phyloP scores from a whole-genome alignment of 305 asterid genomes.

The Petunia hybrid region DNA sequence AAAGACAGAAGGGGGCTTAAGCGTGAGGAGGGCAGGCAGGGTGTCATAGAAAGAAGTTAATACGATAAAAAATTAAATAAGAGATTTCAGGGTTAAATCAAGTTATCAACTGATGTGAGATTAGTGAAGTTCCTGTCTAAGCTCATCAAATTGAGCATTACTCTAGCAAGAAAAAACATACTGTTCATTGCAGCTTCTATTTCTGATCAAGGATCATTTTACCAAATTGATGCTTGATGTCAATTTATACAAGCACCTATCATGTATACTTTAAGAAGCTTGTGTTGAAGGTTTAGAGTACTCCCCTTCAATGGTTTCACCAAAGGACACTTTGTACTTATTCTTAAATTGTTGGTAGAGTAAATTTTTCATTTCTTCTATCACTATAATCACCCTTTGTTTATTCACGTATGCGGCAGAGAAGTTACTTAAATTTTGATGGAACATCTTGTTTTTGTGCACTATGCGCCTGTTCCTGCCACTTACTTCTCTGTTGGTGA shows the following conservation, averaged over 20 bases:
- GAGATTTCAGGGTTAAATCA: neutral
- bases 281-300: neutral
- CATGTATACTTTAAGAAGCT: conserved; percentile 21
- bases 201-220: neutral
- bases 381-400: conserved; percentile 2
- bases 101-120: neutral
- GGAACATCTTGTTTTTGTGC: conserved; percentile 8
- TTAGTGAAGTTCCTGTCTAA: neutral
- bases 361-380: conserved; percentile 21
- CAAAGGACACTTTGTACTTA: neutral
- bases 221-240: neutral
- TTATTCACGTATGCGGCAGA: neutral
- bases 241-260: conserved; percentile 15
- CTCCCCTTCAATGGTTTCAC: neutral
- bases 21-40: neutral
- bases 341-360: neutral
- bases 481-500: conserved; percentile 2
- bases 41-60: neutral
- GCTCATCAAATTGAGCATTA: neutral
- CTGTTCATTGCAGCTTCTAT: neutral
- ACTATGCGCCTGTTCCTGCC: conserved; percentile 2
- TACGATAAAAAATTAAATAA: neutral
- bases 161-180: neutral
- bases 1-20: neutral
- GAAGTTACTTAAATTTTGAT: neutral